Evolutionary conservation across 768 basidiomycete species (phyloP), one percentile per base, ranked within the genome.

Genomic region (Lactifluus pinguis): DNA sequence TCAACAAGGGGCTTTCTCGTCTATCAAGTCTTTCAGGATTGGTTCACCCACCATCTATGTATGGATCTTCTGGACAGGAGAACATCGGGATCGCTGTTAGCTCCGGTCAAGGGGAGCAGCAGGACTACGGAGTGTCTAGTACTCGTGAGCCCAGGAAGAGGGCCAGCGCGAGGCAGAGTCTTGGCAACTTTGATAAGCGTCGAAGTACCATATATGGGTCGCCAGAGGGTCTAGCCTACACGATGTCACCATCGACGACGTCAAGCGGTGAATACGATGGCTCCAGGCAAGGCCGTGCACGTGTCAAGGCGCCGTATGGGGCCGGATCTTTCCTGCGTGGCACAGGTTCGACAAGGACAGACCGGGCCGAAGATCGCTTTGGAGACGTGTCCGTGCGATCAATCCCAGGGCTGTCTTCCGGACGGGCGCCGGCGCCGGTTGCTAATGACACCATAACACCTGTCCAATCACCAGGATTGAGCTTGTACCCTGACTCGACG

Each of bases 401-500:
- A 34, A 34, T 34, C 6, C 32, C 32, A 5, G 55, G 68, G n/a
- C 66, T 76, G 21, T 38, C 21, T 4, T n/a, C 11, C 7, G 44
- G 58, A 19, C 66, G 77, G 34, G 69, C 76, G 6, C 70, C 70
- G 34, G 69, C 76, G 6, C 70, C 70, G 53, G 30, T 19, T 21
- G 78, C 75, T 0, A 69, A 75, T n/a, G 75, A 77, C 5, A 64
- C 77, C 19, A 57, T 48, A 11, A 49, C 45, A 15, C 50, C 74
- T 3, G 66, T 69, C 21, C 72, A 76, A 49, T 83, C 80, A 6
- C 85, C 85, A 10, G 82, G 81, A 64, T 81, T 81, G 13, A 85
- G 84, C 8, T 66, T 87, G 58, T 86, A 83, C 68, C 86, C 86
- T 59, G 87, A 88, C 70, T 87, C 85, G 8, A 74, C 86, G 72